These are phyloP conservation scores for Mortierella sp. DNA, from an alignment of 371 early-diverging fungal species.

Conservation along the genomic window DNA sequence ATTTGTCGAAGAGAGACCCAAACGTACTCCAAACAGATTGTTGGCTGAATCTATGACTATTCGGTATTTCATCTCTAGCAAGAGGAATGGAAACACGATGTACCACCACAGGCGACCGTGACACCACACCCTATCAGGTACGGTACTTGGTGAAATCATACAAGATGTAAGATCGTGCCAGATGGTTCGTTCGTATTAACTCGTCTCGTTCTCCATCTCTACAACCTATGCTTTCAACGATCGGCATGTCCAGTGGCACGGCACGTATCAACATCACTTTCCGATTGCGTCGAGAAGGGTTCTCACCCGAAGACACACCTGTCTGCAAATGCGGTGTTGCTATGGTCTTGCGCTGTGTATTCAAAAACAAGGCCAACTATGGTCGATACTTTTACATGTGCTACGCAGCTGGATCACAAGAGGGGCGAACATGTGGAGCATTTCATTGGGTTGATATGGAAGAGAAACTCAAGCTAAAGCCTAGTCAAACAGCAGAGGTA, in stretches of 20 bases:
- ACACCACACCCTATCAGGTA: constrained; percentile 52
- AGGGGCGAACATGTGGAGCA: constrained; percentile 49
- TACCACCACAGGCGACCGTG: constrained; percentile 55
- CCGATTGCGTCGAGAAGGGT: constrained; percentile 60
- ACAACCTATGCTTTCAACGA: constrained; percentile 5
- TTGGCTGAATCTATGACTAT: too few species aligned
- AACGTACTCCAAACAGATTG: too few species aligned
- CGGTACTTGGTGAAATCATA: too few species aligned
- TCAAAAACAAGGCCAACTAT: constrained; percentile 55
- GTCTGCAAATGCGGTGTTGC: constrained; percentile 62
- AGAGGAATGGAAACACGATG: constrained; percentile 64
- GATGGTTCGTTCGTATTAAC: neutral
- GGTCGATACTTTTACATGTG: constrained; percentile 66
- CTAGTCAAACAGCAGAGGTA: neutral
- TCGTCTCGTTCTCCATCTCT: neutral
- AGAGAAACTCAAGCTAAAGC: constrained; percentile 19
- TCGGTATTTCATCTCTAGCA: constrained; percentile 24
- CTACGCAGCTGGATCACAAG: constrained; percentile 47
- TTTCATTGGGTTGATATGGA: constrained; percentile 57
- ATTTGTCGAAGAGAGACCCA: too few species aligned
- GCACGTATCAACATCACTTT: constrained; percentile 70
- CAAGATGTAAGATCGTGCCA: too few species aligned
- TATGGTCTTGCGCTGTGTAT: constrained; percentile 62
- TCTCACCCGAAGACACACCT: constrained; percentile 57
- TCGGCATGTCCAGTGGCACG: constrained; percentile 34